Evolutionary conservation across 139 green algal species (phyloP).

Genomic region (Nannochloris sp.): DNA sequence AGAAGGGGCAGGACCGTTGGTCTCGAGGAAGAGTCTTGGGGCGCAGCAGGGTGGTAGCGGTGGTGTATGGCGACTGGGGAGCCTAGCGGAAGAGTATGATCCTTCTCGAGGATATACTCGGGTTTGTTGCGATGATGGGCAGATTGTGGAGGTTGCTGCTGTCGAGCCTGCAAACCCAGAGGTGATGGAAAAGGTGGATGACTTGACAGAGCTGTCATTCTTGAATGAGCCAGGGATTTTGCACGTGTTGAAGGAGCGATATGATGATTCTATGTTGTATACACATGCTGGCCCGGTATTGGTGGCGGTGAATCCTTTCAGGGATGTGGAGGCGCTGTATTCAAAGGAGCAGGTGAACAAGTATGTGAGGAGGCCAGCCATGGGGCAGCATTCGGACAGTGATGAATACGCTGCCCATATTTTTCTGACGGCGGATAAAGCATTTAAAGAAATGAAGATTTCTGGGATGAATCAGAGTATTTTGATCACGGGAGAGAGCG

Average conservation of each 20-base stretch:
- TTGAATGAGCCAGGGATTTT: slow-evolving; percentile 85
- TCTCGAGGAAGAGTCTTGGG: not conserved
- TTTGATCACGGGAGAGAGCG: slow-evolving; percentile 64
- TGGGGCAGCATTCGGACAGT: not conserved
- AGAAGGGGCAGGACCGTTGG: too few relatives aligned
- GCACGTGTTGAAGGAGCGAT: slow-evolving; percentile 50
- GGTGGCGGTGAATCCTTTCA: slow-evolving; percentile 84
- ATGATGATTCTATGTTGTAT: slow-evolving; percentile 61
- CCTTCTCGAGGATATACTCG: not conserved
- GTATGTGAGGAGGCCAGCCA: slow-evolving; percentile 42
- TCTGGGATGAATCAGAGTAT: slow-evolving; percentile 37
- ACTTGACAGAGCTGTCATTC: slow-evolving; percentile 76
- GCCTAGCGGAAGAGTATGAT: not conserved
- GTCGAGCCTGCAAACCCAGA: slow-evolving; percentile 7
- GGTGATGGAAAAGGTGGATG: slow-evolving; percentile 16
- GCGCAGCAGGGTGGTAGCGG: not conserved
- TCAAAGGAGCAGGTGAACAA: slow-evolving; percentile 41
- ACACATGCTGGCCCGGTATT: slow-evolving; percentile 72
- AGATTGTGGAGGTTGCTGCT: not conserved
- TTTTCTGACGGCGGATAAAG: slow-evolving; percentile 66
- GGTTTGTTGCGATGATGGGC: not conserved
- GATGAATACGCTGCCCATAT: slow-evolving; percentile 55
- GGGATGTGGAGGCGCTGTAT: slow-evolving; percentile 64
- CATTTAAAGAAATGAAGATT: slow-evolving; percentile 47
- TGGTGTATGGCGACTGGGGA: not conserved